Conservation (phyloP, 306 rosid genomes). For the Fragaria iinumae region DNA sequence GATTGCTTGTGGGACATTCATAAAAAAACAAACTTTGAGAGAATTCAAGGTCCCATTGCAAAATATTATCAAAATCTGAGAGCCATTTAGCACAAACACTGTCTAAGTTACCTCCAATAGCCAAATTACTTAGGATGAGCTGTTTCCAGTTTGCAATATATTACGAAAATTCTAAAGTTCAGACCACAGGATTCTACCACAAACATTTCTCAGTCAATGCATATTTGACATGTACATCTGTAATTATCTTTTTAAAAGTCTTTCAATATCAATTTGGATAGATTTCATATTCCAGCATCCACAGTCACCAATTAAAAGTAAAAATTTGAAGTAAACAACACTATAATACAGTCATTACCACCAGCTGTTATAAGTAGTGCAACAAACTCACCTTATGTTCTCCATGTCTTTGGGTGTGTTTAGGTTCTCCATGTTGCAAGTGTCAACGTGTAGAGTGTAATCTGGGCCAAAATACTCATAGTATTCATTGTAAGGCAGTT, state of each 20-base stretch:
- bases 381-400: constrained; percentile 59
- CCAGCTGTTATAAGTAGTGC: background rate
- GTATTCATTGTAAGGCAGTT: constrained; percentile 82
- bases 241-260: background rate
- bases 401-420: constrained; percentile 81
- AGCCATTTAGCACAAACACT: background rate
- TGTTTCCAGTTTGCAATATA: background rate
- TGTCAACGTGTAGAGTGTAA: constrained; percentile 69
- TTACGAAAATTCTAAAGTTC: background rate
- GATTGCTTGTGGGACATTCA: background rate
- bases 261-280: background rate
- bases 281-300: background rate
- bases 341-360: background rate
- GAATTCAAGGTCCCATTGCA: background rate
- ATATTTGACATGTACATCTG: background rate
- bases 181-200: background rate
- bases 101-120: background rate
- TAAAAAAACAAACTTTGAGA: background rate
- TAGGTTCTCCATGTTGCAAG: constrained; percentile 79
- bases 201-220: background rate
- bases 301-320: background rate
- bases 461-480: constrained; percentile 93
- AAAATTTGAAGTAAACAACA: background rate
- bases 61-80: background rate
- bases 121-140: background rate